Percentiles rank a stretch among this genome's conserved stretches.
These are phyloP conservation scores for Wickerhamiella australiensis DNA, from an alignment of 805 yeast species.

Conservation along the genomic window DNA sequence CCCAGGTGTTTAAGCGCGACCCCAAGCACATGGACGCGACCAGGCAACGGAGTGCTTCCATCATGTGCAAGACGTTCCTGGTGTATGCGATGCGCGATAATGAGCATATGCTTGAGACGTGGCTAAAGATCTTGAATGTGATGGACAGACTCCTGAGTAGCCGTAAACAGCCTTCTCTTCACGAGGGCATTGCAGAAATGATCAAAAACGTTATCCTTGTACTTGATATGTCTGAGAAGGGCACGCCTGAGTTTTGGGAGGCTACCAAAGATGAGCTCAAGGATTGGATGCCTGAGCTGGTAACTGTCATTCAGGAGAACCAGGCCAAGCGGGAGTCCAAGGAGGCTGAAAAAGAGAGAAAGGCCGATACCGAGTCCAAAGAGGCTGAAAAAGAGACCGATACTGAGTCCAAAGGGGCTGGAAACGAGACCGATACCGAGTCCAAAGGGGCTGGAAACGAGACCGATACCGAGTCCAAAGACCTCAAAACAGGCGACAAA, in stretches of 20 bases:
- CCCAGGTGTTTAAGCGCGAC: slow-evolving; percentile 52
- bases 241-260: slow-evolving; percentile 28
- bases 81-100: slow-evolving; percentile 33
- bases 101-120: slow-evolving; percentile 25
- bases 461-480: too few species aligned
- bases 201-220: slow-evolving; percentile 34
- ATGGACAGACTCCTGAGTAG: slow-evolving; percentile 32
- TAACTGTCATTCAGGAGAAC: slow-evolving; percentile 9
- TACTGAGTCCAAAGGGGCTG: too few species aligned
- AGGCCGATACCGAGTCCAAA: not conserved
- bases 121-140: slow-evolving; percentile 30
- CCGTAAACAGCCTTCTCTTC: slow-evolving; percentile 29
- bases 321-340: not conserved
- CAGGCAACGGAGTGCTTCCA: slow-evolving; percentile 51
- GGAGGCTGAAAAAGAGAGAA: not conserved
- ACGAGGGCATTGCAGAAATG: slow-evolving; percentile 32
- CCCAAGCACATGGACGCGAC: slow-evolving; percentile 50
- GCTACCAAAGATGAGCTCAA: slow-evolving; percentile 30
- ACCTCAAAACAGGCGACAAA: too few species aligned
- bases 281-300: slow-evolving; percentile 30
- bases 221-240: slow-evolving; percentile 28
- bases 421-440: too few species aligned
- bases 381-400: not conserved
- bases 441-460: too few species aligned
- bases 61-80: slow-evolving; percentile 54